A percentile compares a stretch with the other conserved stretches of the same genome.
phyloP scores from a whole-genome alignment of 306 rosid species.

The Parietaria judaica region DNA sequence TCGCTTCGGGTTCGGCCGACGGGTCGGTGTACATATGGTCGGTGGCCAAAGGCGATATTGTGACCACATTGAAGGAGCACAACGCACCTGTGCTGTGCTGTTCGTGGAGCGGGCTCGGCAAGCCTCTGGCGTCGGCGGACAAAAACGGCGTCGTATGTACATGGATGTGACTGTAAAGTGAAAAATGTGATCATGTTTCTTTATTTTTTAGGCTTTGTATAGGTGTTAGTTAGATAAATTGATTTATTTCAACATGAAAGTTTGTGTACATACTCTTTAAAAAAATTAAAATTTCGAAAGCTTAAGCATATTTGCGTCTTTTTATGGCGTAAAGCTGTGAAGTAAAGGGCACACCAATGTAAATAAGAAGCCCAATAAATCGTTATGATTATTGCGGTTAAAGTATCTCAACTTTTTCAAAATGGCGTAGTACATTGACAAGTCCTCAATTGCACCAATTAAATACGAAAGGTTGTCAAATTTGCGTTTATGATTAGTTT shows the following conservation, averaged over 20 bases:
- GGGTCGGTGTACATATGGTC: constrained; percentile 90
- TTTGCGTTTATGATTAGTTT: neutral
- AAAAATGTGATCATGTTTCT: neutral
- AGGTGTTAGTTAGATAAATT: constrained; percentile 14
- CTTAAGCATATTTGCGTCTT: too few species aligned
- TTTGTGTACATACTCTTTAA: constrained; percentile 1
- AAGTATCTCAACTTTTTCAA: too few species aligned
- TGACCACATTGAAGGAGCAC: constrained; percentile 78
- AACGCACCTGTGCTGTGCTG: constrained; percentile 73
- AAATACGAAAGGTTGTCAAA: too few species aligned
- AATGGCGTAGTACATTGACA: too few species aligned
- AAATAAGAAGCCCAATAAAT: too few species aligned
- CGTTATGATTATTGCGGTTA: too few species aligned
- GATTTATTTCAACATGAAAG: constrained; percentile 10
- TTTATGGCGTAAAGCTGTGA: too few species aligned
- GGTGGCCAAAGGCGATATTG: constrained; percentile 55
- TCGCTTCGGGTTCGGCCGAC: constrained; percentile 90
- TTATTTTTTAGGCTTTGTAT: neutral
- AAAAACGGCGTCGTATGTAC: constrained; percentile 74
- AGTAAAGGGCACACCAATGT: too few species aligned
- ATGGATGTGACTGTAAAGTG: constrained; percentile 42
- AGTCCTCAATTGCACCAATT: too few species aligned
- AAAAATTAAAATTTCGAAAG: too few species aligned
- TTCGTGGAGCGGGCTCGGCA: constrained; percentile 82
- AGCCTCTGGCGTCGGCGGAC: constrained; percentile 87